Evolutionary conservation across 768 basidiomycete genomes (phyloP).

Genomic region (Boletus vermiculosoides): DNA sequence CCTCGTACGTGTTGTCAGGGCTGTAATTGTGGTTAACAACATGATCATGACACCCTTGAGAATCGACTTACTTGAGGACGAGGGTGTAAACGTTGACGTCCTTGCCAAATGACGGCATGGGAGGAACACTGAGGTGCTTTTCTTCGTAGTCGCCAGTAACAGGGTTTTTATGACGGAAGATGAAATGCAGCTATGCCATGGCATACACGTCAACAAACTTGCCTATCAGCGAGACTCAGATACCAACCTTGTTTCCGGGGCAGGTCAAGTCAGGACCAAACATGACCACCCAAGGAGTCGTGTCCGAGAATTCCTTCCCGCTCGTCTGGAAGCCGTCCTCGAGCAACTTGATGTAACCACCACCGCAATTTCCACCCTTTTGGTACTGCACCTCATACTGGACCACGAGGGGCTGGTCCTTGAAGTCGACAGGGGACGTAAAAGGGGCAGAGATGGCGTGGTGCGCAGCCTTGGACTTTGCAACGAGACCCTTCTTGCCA

Average conservation of each 20-base stretch:
- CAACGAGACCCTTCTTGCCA: conserved; percentile 90
- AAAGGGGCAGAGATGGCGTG: conserved; percentile 98
- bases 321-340: conserved; percentile 92
- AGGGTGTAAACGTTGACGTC: conserved; percentile 93
- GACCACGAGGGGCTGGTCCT: conserved; percentile 83
- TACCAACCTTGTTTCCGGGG: conserved; percentile 79
- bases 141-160: conserved; percentile 91
- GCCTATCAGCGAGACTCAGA: too few relatives aligned
- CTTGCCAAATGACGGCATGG: conserved; percentile 85
- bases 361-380: conserved; percentile 98
- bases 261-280: conserved; percentile 96
- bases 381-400: conserved; percentile 99
- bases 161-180: conserved; percentile 97
- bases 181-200: conserved; percentile 82
- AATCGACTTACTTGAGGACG: conserved; percentile 70
- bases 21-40: conserved; percentile 38
- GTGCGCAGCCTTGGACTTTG: conserved; percentile 95
- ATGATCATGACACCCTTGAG: neutral
- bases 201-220: conserved; percentile 2
- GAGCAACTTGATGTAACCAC: conserved; percentile 96
- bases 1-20: conserved; percentile 92
- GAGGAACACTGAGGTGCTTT: conserved; percentile 87
- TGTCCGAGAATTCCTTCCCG: conserved; percentile 90
- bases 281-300: conserved; percentile 95
- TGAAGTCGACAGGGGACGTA: conserved; percentile 71